Base-by-base conservation (phyloP, 768 basidiomycete genomes). In the Leucocoprinus sp. region DNA sequence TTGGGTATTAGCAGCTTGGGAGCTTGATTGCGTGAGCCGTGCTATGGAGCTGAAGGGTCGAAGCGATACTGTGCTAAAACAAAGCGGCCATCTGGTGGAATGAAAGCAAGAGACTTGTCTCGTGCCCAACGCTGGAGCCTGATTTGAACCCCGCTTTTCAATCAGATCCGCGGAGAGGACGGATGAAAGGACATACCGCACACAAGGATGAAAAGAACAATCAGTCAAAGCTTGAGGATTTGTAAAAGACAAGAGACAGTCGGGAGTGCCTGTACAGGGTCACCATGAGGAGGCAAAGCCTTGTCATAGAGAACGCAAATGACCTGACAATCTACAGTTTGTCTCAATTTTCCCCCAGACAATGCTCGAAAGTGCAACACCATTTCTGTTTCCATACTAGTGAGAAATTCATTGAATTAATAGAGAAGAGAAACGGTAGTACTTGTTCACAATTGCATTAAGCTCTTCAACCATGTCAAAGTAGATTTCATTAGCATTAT, bases 51-150 rank as follows among this genome's bases (percentile, higher is more conserved):
- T n/a, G 72, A 48, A 8, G 74, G 66, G 8, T 68, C 61, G 58
- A 80, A 84, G 21, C 84, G 84, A 57, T 96, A 97, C 52, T 92
- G 86, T 57, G 84, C 76, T 15, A 96, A 69, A 6, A 74, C 74
- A 64, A 96, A 97, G 42, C 76, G 76, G 2, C 93, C 93, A 55
- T 97, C 93, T 4, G 93, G 93, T 5, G 93, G 93, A 17, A 97
- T 78, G 59, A 97, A 97, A 1, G 93, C 95, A 33, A 97, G 65
- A 1, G 72, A 63, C 55, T 78, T 83, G 56, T 88, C 82, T 29
- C 80, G 77, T 18, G 72, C 67, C 85, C 90, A 96, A 45, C 82
- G 80, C 55, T 78, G 82, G 19, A 93, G 67, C 28, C 92, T 93
- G 53, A 6, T 36, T 38, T 38, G 14, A 14, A 26, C 37, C 4